phyloP scores from a whole-genome alignment of 2,329 filamentous ascomycete species.

The Alternaria arbusti region DNA sequence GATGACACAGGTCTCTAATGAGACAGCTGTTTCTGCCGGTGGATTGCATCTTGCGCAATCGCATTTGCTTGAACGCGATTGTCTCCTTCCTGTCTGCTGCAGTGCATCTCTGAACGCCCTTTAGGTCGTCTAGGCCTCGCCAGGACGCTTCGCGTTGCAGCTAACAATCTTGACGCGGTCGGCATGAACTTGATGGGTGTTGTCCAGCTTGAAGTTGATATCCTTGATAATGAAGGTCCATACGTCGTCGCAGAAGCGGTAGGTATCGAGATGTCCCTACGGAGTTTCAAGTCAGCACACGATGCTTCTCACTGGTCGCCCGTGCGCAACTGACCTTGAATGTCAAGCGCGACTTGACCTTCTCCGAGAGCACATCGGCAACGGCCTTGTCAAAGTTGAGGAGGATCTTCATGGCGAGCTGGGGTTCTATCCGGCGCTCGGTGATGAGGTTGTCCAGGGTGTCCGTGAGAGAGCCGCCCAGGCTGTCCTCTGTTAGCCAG shows the following conservation, averaged over 20 bases:
- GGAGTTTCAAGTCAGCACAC: conserved; percentile 20
- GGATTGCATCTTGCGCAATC: background rate
- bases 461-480: conserved; percentile 91
- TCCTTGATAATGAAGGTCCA: conserved; percentile 99
- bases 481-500: conserved; percentile 62
- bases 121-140: conserved; percentile 55
- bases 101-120: background rate
- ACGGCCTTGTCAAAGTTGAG: conserved; percentile 94
- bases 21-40: background rate
- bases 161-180: conserved; percentile 99
- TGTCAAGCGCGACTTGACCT: conserved; percentile 85
- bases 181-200: conserved; percentile 73
- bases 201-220: conserved; percentile 97
- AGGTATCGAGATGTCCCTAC: conserved; percentile 95
- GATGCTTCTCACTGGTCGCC: background rate
- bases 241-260: conserved; percentile 99
- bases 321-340: conserved; percentile 78
- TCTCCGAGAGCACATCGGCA: conserved; percentile 87
- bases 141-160: conserved; percentile 87
- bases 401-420: conserved; percentile 98
- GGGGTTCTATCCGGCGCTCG: conserved; percentile 92
- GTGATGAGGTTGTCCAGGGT: conserved; percentile 97
- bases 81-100: background rate
- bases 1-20: background rate
- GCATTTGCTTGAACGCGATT: background rate